Conservation (phyloP, 139 green algal species). For the Coelastrella sp. region DNA sequence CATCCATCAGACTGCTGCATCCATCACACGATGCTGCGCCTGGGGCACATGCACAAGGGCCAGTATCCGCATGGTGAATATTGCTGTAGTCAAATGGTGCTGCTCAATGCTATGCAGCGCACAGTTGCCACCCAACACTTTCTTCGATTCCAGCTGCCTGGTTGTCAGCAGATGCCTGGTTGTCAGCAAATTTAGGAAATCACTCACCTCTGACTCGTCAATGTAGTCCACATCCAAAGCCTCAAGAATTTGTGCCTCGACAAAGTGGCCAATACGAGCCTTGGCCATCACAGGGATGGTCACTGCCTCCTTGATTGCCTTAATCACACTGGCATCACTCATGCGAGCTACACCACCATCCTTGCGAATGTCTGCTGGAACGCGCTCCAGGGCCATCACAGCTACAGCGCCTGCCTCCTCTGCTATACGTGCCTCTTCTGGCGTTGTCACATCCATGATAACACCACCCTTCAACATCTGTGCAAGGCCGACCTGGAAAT, state of each 20-base stretch:
- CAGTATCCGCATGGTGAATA: too few relatives aligned
- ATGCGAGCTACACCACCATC: slow-evolving; percentile 98
- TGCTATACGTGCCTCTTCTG: slow-evolving; percentile 97
- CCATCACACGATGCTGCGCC: background rate
- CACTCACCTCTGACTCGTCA: slow-evolving; percentile 94
- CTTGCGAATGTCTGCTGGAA: slow-evolving; percentile 97
- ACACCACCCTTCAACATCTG: slow-evolving; percentile 99
- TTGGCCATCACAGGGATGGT: slow-evolving; percentile 99
- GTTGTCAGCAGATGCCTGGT: background rate
- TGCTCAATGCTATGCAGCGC: background rate
- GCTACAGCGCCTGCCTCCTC: slow-evolving; percentile 99
- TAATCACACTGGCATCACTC: slow-evolving; percentile 96
- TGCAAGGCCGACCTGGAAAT: slow-evolving; percentile 81
- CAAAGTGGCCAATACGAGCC: slow-evolving; percentile 98
- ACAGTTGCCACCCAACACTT: background rate
- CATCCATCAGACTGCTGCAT: background rate
- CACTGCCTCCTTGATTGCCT: slow-evolving; percentile 94
- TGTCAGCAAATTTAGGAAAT: background rate
- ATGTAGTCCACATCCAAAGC: slow-evolving; percentile 97
- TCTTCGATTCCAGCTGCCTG: background rate
- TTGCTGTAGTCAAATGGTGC: too few relatives aligned
- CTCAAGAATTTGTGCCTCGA: slow-evolving; percentile 99
- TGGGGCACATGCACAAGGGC: background rate
- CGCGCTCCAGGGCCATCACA: slow-evolving; percentile 98
- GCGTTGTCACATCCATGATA: slow-evolving; percentile 99